phyloP scores from a whole-genome alignment of 257 asterid species.

The Primulina tabacum region DNA sequence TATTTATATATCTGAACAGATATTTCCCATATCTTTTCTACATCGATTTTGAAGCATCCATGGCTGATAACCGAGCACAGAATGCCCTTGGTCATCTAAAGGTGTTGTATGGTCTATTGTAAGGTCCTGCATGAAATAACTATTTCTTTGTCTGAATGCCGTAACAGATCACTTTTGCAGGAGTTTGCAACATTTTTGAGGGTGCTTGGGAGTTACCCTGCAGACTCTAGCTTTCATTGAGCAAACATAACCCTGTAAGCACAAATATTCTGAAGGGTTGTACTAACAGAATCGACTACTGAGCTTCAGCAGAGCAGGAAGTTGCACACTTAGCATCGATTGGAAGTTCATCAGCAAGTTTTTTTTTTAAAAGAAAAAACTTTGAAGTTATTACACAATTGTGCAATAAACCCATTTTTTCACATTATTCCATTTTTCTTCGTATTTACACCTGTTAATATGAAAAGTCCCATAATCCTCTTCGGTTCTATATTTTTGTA shows the following conservation, averaged over 20 bases:
- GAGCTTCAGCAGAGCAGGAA: constrained; percentile 17
- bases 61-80: constrained; percentile 98
- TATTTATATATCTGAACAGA: constrained; percentile 41
- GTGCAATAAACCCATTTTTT: neutral
- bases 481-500: neutral
- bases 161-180: constrained; percentile 40
- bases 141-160: constrained; percentile 1
- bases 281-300: neutral
- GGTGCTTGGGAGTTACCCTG: constrained; percentile 98
- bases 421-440: neutral
- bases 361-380: neutral
- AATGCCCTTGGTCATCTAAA: constrained; percentile 90
- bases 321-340: constrained; percentile 7
- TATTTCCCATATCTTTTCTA: constrained; percentile 94
- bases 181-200: constrained; percentile 89
- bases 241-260: constrained; percentile 32
- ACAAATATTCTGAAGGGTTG: neutral
- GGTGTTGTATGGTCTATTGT: constrained; percentile 36
- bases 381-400: constrained; percentile 16
- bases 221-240: constrained; percentile 71
- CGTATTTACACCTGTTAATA: neutral
- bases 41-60: constrained; percentile 98
- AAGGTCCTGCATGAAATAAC: constrained; percentile 11
- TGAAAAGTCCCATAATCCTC: neutral
- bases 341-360: constrained; percentile 8